Evolutionary conservation across 257 asterid genomes (phyloP).

Genomic region (Lantana camara): DNA sequence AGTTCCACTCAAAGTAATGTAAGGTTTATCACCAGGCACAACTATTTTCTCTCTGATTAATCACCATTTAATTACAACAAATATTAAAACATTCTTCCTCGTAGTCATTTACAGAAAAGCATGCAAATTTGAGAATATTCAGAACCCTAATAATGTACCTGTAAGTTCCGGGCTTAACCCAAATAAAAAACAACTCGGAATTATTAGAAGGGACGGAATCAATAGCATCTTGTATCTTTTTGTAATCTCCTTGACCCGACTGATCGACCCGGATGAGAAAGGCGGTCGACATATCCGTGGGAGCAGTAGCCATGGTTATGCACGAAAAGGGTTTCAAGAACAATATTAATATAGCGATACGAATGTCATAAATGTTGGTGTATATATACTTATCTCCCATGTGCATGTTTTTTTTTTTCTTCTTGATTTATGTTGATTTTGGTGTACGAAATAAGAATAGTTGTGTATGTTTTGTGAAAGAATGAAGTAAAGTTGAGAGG

Average conservation of each 20-base stretch:
- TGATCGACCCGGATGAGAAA: slow-evolving; percentile 47
- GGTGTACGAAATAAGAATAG: slow-evolving; percentile 19
- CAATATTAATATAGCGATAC: not conserved
- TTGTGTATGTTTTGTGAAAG: slow-evolving; percentile 18
- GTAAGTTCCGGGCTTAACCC: slow-evolving; percentile 54
- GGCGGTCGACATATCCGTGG: slow-evolving; percentile 39
- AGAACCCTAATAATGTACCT: too few relatives aligned
- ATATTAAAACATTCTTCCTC: too few relatives aligned
- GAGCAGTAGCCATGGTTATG: slow-evolving; percentile 30
- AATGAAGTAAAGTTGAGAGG: slow-evolving; percentile 36
- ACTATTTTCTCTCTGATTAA: slow-evolving; percentile 43
- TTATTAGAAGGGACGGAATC: slow-evolving; percentile 48
- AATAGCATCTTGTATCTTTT: slow-evolving; percentile 52
- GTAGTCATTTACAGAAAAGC: too few relatives aligned
- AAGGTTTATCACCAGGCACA: slow-evolving; percentile 53
- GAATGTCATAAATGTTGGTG: not conserved
- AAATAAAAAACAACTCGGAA: slow-evolving; percentile 37
- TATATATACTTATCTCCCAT: slow-evolving; percentile 31
- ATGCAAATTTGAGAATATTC: too few relatives aligned
- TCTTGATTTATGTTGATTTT: slow-evolving; percentile 10
- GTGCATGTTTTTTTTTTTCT: not conserved
- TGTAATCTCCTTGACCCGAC: slow-evolving; percentile 48
- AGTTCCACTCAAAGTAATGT: slow-evolving; percentile 50
- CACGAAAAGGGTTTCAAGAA: slow-evolving; percentile 3
- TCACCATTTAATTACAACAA: not conserved